A percentile compares a stretch with the other conserved stretches of the same genome.
Evolutionary conservation across 75 land plant genomes (phyloP).

Genomic region (Gnetum montanum): DNA sequence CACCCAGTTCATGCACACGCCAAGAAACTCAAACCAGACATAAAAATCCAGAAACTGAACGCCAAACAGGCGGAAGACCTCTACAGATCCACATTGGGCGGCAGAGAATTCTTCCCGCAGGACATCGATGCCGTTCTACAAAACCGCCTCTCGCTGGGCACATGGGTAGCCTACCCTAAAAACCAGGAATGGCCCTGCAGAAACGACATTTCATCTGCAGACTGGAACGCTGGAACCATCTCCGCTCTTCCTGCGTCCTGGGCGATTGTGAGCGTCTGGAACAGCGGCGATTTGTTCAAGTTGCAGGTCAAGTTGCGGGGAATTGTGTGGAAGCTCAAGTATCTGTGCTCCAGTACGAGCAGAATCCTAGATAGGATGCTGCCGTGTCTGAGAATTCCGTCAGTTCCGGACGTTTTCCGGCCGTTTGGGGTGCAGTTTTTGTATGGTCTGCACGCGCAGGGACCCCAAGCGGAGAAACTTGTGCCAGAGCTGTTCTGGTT

Average conservation of each 20-base stretch:
- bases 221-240: no score
- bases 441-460: slow-evolving; percentile 41
- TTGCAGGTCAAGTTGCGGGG: slow-evolving; percentile 39
- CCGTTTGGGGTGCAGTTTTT: slow-evolving; percentile 38
- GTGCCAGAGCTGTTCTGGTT: slow-evolving; percentile 20
- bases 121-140: slow-evolving; percentile 32
- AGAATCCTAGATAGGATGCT: slow-evolving; percentile 17
- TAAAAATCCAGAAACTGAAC: slow-evolving; percentile 16
- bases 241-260: slow-evolving; percentile 11
- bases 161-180: slow-evolving; percentile 42
- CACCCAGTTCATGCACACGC: slow-evolving; percentile 31
- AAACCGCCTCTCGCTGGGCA: slow-evolving; percentile 38
- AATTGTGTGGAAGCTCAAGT: slow-evolving; percentile 14
- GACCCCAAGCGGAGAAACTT: slow-evolving; percentile 20
- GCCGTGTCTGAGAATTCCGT: slow-evolving; percentile 35
- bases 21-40: slow-evolving; percentile 2
- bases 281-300: slow-evolving; percentile 36
- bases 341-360: slow-evolving; percentile 11
- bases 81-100: slow-evolving; percentile 26
- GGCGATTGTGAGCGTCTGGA: slow-evolving; percentile 65
- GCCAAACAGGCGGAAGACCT: slow-evolving; percentile 25
- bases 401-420: slow-evolving; percentile 25
- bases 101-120: slow-evolving; percentile 40
- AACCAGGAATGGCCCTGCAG: slow-evolving; percentile 2
- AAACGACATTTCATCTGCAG: neutral